Evolutionary conservation across 2,329 filamentous ascomycete species (phyloP).

Genomic region (Aspergillus brunneoviolaceus): DNA sequence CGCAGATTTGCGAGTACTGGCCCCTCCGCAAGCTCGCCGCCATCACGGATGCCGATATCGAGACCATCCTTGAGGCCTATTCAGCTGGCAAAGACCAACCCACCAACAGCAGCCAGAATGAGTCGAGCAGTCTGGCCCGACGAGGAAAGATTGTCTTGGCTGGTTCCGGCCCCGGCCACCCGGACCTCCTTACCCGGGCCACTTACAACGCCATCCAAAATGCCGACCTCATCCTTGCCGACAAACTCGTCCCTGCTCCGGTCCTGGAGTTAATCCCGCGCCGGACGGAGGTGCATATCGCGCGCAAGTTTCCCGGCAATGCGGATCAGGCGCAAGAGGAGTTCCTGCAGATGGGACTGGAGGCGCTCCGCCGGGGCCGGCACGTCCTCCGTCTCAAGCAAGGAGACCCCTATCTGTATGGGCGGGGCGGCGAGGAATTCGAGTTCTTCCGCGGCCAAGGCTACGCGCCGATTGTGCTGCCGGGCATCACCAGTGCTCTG

Average conservation of each 20-base stretch:
- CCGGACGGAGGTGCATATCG: slow-evolving; percentile 84
- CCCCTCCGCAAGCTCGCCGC: slow-evolving; percentile 77
- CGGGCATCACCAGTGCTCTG: slow-evolving; percentile 86
- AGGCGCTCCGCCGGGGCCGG: slow-evolving; percentile 66
- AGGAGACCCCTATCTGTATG: slow-evolving; percentile 95
- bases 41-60: slow-evolving; percentile 77
- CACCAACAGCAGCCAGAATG: slow-evolving; percentile 11
- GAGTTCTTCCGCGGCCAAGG: slow-evolving; percentile 75
- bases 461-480: slow-evolving; percentile 70
- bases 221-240: slow-evolving; percentile 51
- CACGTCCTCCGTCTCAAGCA: slow-evolving; percentile 90
- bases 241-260: slow-evolving; percentile 65
- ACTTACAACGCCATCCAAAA: slow-evolving; percentile 50
- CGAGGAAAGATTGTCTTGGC: slow-evolving; percentile 73
- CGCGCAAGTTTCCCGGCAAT: slow-evolving; percentile 96
- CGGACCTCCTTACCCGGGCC: slow-evolving; percentile 77
- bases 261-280: slow-evolving; percentile 89
- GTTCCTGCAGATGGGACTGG: slow-evolving; percentile 74
- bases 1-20: slow-evolving; percentile 99
- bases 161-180: slow-evolving; percentile 88
- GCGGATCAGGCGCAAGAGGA: slow-evolving; percentile 92
- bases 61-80: slow-evolving; percentile 73
- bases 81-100: slow-evolving; percentile 31
- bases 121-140: slow-evolving; percentile 23
- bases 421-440: slow-evolving; percentile 89